Percentiles rank a stretch among this genome's conserved stretches.
phyloP scores from a whole-genome alignment of 163 green algal genomes.

The Chloroidium sp. region DNA sequence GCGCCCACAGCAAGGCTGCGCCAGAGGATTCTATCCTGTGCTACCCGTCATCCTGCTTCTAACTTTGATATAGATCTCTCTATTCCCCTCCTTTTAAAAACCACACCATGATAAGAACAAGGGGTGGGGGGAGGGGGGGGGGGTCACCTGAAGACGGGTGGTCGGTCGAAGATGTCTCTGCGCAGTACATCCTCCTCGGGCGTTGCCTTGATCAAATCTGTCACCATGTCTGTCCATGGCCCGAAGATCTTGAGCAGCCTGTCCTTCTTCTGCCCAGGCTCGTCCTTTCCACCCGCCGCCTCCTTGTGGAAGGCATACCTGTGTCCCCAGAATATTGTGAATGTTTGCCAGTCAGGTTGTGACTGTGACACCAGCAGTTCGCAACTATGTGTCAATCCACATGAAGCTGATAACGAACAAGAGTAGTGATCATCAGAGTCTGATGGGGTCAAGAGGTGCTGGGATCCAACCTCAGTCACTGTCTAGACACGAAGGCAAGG shows the following conservation, averaged over 20 bases:
- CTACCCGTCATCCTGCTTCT: too few relatives aligned
- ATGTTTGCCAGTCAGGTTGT: too few relatives aligned
- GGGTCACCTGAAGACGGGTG: conserved; percentile 64
- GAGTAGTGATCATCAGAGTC: too few relatives aligned
- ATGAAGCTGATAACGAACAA: too few relatives aligned
- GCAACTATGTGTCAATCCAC: too few relatives aligned
- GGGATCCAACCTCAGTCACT: not conserved
- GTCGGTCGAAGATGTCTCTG: conserved; percentile 87
- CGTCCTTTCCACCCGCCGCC: conserved; percentile 56
- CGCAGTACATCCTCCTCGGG: conserved; percentile 82
- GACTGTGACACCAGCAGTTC: too few relatives aligned
- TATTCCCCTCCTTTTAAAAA: too few relatives aligned
- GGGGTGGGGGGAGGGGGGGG: not conserved
- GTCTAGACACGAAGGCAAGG: not conserved
- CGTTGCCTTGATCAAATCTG: conserved; percentile 63
- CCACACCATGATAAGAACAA: too few relatives aligned
- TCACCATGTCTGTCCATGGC: conserved; percentile 67
- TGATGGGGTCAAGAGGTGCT: too few relatives aligned
- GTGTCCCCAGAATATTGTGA: not conserved
- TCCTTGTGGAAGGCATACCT: conserved; percentile 72
- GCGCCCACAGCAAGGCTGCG: too few relatives aligned
- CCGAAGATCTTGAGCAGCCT: conserved; percentile 81
- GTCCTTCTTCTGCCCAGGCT: conserved; percentile 52
- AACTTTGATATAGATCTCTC: too few relatives aligned
- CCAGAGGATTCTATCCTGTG: too few relatives aligned